Percentiles rank a stretch among this genome's conserved stretches.
phyloP scores from a whole-genome alignment of 1,284 basidiomycete species.

The Microbotryum lychnidis-dioicae region DNA sequence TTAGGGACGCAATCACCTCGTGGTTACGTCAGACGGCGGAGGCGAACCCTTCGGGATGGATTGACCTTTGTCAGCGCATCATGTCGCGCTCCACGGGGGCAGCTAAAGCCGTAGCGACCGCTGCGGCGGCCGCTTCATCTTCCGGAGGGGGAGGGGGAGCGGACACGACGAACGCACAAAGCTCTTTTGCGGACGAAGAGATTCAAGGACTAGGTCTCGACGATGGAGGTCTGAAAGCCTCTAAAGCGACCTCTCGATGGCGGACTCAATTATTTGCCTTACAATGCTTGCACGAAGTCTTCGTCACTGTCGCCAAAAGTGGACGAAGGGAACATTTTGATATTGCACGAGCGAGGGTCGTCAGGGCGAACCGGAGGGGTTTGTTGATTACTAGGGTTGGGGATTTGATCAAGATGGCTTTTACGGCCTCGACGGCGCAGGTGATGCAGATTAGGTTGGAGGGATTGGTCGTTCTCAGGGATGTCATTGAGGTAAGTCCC shows the following conservation, averaged over 20 bases:
- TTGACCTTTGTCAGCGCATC: slow-evolving; percentile 92
- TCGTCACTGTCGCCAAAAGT: slow-evolving; percentile 61
- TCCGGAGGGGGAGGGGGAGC: neutral
- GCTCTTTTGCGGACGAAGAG: slow-evolving; percentile 32
- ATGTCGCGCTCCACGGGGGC: slow-evolving; percentile 55
- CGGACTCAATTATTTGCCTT: slow-evolving; percentile 92
- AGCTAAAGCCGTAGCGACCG: slow-evolving; percentile 42
- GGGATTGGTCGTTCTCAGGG: slow-evolving; percentile 77
- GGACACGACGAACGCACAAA: neutral
- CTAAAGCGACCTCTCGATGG: slow-evolving; percentile 60
- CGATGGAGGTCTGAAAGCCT: slow-evolving; percentile 15
- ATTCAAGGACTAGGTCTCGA: slow-evolving; percentile 33
- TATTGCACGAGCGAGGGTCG: slow-evolving; percentile 50
- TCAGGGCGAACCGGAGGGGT: slow-evolving; percentile 38
- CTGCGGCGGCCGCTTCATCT: slow-evolving; percentile 39
- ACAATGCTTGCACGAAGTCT: slow-evolving; percentile 83
- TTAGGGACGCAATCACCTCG: slow-evolving; percentile 82
- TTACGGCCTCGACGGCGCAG: slow-evolving; percentile 90
- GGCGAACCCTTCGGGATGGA: slow-evolving; percentile 91
- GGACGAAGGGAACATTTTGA: slow-evolving; percentile 76
- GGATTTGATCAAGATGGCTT: slow-evolving; percentile 95
- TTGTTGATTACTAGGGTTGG: slow-evolving; percentile 72
- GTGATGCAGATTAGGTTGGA: slow-evolving; percentile 93
- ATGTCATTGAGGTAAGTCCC: slow-evolving; percentile 78
- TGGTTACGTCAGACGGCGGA: slow-evolving; percentile 94